Conservation (phyloP, 2,329 filamentous ascomycete species). For the Knoxdaviesia capensis region DNA sequence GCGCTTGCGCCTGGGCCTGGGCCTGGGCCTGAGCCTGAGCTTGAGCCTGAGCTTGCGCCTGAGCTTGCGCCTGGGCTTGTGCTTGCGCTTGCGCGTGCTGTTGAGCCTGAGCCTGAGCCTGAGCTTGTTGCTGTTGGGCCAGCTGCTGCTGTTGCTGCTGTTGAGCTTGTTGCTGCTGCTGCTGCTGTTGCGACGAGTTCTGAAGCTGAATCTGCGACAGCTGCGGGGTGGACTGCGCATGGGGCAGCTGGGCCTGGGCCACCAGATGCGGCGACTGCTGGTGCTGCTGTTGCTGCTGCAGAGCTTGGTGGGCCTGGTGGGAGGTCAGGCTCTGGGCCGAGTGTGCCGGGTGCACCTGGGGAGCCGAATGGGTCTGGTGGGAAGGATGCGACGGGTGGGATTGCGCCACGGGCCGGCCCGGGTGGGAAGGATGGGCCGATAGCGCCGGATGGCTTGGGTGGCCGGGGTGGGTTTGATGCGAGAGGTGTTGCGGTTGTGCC, state of each 20-base stretch:
- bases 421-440: slow-evolving; percentile 9
- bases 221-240: not conserved
- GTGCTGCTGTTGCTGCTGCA: slow-evolving; percentile 7
- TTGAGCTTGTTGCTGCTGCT: slow-evolving; percentile 1
- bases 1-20: not conserved
- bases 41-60: too few relatives aligned
- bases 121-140: slow-evolving; percentile 6
- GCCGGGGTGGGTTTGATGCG: slow-evolving; percentile 3
- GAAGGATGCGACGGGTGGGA: slow-evolving; percentile 6
- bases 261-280: slow-evolving; percentile 1
- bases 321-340: slow-evolving; percentile 13
- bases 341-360: slow-evolving; percentile 5
- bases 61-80: too few relatives aligned
- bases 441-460: slow-evolving; percentile 13
- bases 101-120: too few relatives aligned
- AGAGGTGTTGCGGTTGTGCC: slow-evolving; percentile 8
- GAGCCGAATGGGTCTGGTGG: slow-evolving; percentile 3
- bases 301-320: slow-evolving; percentile 8
- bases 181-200: too few relatives aligned
- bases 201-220: not conserved
- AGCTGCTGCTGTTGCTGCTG: slow-evolving; percentile 11
- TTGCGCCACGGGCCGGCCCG: slow-evolving; percentile 6
- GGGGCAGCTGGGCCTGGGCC: too few relatives aligned
- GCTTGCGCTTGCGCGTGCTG: too few relatives aligned
- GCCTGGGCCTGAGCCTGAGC: too few relatives aligned